Conservation (phyloP, 2,329 filamentous ascomycete genomes). For the Malbranchea cinnamomea region DNA sequence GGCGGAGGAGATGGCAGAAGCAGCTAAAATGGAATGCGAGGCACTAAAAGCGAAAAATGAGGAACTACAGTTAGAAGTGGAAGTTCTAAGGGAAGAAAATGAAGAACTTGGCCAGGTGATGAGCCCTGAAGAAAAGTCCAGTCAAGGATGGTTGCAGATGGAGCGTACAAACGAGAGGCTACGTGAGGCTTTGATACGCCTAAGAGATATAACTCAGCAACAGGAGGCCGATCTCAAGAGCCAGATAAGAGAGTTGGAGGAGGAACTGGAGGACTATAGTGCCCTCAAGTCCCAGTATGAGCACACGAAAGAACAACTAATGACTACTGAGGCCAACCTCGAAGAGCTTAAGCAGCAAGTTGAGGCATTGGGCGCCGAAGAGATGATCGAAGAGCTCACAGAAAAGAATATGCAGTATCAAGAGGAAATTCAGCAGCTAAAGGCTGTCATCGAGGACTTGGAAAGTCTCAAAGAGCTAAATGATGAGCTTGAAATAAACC, state of each 20-base stretch:
- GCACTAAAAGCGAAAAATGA: constrained; percentile 60
- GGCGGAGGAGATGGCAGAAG: constrained; percentile 84
- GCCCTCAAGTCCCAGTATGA: constrained; percentile 55
- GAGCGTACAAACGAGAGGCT: constrained; percentile 80
- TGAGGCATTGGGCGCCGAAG: constrained; percentile 76
- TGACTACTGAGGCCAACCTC: constrained; percentile 56
- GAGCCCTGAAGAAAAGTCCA: constrained; percentile 73
- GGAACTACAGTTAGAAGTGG: constrained; percentile 75
- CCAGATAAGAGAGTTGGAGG: constrained; percentile 58
- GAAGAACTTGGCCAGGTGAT: constrained; percentile 70
- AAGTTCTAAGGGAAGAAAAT: constrained; percentile 78
- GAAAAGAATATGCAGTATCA: constrained; percentile 73
- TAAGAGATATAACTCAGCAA: constrained; percentile 78
- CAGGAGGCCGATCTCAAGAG: constrained; percentile 65
- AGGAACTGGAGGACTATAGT: constrained; percentile 54
- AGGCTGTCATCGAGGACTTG: constrained; percentile 68
- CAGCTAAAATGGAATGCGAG: constrained; percentile 65
- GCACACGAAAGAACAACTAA: constrained; percentile 55
- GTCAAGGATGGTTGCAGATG: constrained; percentile 79
- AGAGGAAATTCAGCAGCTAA: constrained; percentile 71
- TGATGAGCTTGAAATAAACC: constrained; percentile 86
- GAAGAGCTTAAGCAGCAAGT: constrained; percentile 83
- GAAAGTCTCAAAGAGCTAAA: constrained; percentile 84
- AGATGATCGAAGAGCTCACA: constrained; percentile 84
- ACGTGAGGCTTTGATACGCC: constrained; percentile 64